Evolutionary conservation across 2,329 filamentous ascomycete genomes (phyloP), one percentile per base, ranked within the genome.

Genomic region (Arthrocladium fulminans): DNA sequence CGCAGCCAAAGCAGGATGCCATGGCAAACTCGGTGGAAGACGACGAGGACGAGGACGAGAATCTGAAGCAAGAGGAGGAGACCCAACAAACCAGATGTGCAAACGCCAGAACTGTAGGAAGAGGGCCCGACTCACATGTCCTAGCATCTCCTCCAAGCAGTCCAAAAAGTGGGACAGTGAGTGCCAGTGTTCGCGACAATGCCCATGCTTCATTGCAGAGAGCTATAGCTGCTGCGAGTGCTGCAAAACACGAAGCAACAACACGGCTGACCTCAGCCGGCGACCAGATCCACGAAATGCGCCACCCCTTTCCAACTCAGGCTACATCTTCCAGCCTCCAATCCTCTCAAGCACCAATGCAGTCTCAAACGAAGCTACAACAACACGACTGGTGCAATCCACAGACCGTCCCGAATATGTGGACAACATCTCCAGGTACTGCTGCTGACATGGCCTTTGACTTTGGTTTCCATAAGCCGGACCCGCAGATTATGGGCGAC

Each of bases 161-260:
- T 39, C 32, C 44, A 5, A 27, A 23, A 3, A 19, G 17, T 12
- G 32, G 15, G 15, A 2, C 32, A 5, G 29, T 15, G 20, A 5
- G 15, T 19, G 20, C 20, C 3, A 24, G 39, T 15, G 27, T 44
- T 23, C 41, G 41, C 22, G 32, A 30, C 13, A 47, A 35, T 10
- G 44, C 20, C 13, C 69, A 68, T 55, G 65, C 64, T 8, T 70
- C 68, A n/a, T 56, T 70, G 40, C 68, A 70, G 53, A 59, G 68
- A 49, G 67, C 67, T n/a, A 59, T 71, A 42, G 65, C 64, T 48
- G 65, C 66, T 32, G 67, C 67, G 9, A 65, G 65, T 48, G 65
- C 66, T 40, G 66, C 65, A 43, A 64, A 64, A 29, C 12, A 27
- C 41, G 30, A 32, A 44, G 6, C 13, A 6, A 35, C 32, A 15